Evolutionary conservation across 2,329 filamentous ascomycete genomes (phyloP).

Genomic region (Sphaerulina musiva): DNA sequence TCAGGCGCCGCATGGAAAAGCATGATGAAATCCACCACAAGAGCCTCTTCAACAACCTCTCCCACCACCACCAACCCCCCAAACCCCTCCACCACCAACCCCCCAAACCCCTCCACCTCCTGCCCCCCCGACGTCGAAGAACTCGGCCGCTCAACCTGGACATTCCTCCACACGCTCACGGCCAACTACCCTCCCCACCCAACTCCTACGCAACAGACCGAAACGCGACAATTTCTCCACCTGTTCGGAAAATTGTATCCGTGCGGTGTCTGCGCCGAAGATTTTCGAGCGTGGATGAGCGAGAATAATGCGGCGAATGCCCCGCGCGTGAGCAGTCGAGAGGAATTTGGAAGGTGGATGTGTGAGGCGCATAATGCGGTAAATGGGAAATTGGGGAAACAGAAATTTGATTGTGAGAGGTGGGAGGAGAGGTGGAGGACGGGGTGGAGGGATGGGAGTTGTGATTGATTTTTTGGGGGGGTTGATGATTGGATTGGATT

Average conservation of each 20-base stretch:
- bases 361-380: conserved; percentile 84
- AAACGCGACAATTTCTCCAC: conserved; percentile 70
- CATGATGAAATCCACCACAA: conserved; percentile 39
- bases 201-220: conserved; percentile 60
- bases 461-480: conserved; percentile 42
- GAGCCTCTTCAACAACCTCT: conserved; percentile 26
- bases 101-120: no score
- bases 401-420: conserved; percentile 75
- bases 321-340: conserved; percentile 52
- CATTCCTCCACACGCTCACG: conserved; percentile 83
- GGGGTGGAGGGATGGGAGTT: conserved; percentile 69
- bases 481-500: no score
- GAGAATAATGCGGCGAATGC: conserved; percentile 49
- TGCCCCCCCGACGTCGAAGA: conserved; percentile 79
- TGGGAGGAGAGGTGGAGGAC: conserved; percentile 96
- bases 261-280: conserved; percentile 90
- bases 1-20: conserved; percentile 54
- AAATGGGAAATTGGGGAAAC: conserved; percentile 84
- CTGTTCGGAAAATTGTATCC: conserved; percentile 85
- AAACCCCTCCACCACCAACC: conserved; percentile 30
- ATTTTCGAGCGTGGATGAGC: conserved; percentile 77
- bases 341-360: conserved; percentile 74
- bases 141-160: conserved; percentile 86
- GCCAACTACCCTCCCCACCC: conserved; percentile 74
- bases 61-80: conserved; percentile 28